phyloP scores from a whole-genome alignment of 352 stramenopile species.

The Aphanomyces cochlioides region DNA sequence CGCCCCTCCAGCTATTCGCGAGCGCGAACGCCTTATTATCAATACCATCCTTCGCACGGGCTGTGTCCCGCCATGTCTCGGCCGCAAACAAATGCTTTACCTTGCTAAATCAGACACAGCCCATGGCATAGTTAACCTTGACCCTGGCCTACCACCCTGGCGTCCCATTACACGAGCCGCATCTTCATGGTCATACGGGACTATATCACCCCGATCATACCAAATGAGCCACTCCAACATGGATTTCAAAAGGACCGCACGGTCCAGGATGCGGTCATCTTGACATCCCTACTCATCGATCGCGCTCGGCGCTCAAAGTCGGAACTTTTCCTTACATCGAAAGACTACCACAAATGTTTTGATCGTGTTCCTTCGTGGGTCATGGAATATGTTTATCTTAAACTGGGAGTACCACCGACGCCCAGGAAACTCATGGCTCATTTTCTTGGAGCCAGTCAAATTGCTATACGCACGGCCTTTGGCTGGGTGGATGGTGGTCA shows the following conservation, averaged over 20 bases:
- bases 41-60: too few relatives aligned
- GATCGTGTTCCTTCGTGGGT: too few relatives aligned
- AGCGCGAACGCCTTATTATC: neutral
- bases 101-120: neutral
- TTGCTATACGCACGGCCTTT: neutral
- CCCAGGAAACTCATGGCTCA: neutral
- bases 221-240: neutral
- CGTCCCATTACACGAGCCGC: neutral
- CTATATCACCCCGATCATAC: neutral
- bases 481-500: neutral
- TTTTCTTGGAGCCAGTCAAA: neutral
- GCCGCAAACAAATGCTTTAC: neutral
- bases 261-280: neutral
- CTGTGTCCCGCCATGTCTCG: too few relatives aligned
- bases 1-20: neutral
- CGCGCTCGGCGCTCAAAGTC: neutral
- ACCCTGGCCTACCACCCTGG: neutral
- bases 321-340: too few relatives aligned
- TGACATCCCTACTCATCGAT: neutral
- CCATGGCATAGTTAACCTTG: neutral
- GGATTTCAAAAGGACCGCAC: neutral
- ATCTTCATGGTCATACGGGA: neutral
- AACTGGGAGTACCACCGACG: neutral
- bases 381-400: neutral
- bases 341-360: too few relatives aligned